Conservation (phyloP, 495 filamentous ascomycete genomes). For the Penicillium subrubescens region DNA sequence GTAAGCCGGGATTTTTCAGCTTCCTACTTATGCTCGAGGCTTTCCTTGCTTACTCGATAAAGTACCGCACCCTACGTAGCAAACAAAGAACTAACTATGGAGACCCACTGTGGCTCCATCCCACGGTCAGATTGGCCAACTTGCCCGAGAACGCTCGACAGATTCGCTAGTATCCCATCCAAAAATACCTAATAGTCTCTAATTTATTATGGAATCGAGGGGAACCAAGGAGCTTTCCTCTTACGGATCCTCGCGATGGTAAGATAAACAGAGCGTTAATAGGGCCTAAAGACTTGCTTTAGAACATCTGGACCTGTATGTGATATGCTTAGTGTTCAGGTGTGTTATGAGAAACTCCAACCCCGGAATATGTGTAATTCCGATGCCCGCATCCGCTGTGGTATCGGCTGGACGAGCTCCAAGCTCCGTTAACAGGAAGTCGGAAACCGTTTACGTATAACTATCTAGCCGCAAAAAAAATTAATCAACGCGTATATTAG, state of each 20-base stretch:
- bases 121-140: background rate
- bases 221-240: too few species aligned
- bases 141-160: background rate
- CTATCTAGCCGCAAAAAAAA: background rate
- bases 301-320: too few species aligned
- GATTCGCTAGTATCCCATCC: background rate
- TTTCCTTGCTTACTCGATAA: background rate
- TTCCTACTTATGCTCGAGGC: background rate
- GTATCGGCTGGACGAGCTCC: background rate
- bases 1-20: background rate
- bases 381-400: background rate
- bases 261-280: too few species aligned
- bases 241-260: too few species aligned
- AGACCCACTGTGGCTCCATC: background rate
- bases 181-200: too few species aligned
- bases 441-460: background rate
- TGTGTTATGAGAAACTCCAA: background rate
- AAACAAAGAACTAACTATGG: background rate
- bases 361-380: background rate
- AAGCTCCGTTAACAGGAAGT: background rate
- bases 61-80: too few species aligned
- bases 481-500: background rate
- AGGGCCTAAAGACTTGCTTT: too few species aligned
- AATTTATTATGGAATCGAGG: too few species aligned
- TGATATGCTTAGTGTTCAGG: too few species aligned